A percentile compares a stretch with the other conserved stretches of the same genome.
phyloP scores from a whole-genome alignment of 306 rosid genomes.

The Abrus pulchellus region DNA sequence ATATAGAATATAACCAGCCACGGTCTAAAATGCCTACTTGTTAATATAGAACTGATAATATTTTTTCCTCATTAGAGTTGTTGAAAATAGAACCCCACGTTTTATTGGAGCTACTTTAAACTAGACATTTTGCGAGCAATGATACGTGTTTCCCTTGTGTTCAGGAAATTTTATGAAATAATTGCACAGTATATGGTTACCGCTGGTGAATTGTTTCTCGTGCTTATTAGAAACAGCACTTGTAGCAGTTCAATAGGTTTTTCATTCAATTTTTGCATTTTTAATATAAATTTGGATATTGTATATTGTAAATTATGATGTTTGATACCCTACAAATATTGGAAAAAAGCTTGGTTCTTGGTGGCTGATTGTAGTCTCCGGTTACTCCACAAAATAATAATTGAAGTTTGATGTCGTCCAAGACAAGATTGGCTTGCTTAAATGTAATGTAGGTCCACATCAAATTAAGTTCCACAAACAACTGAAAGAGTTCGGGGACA shows the following conservation, averaged over 20 bases:
- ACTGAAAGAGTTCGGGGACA: neutral
- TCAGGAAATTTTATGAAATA: neutral
- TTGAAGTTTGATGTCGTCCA: too few relatives aligned
- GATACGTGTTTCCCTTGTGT: neutral
- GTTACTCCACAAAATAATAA: too few relatives aligned
- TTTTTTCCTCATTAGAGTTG: neutral
- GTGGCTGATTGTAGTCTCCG: too few relatives aligned
- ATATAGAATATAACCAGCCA: neutral
- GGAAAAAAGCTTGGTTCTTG: too few relatives aligned
- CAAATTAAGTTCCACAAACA: neutral
- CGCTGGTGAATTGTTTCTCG: neutral
- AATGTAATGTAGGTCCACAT: too few relatives aligned
- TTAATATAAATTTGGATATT: neutral
- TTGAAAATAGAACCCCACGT: neutral
- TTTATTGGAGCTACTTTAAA: neutral
- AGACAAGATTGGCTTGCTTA: too few relatives aligned
- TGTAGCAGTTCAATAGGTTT: neutral
- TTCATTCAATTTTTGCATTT: neutral
- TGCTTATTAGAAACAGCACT: neutral
- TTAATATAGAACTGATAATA: neutral
- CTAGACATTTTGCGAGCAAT: neutral
- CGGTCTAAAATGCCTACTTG: neutral
- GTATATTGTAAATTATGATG: too few relatives aligned
- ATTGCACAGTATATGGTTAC: too few relatives aligned
- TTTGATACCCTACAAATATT: too few relatives aligned